phyloP scores from a whole-genome alignment of 768 basidiomycete species.

The Suillus alpinus region DNA sequence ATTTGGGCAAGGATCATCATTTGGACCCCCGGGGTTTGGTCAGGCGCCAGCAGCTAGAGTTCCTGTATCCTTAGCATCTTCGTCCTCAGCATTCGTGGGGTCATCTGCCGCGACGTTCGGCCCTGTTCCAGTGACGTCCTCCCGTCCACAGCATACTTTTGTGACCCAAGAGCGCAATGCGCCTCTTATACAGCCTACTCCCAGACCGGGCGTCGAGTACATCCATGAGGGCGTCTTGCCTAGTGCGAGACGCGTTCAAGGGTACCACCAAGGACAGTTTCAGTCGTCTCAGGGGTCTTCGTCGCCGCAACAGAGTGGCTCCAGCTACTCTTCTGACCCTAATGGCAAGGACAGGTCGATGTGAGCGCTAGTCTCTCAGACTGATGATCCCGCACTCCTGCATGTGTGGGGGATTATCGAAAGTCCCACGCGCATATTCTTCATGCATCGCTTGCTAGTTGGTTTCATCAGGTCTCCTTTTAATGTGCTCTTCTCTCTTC shows the following conservation, averaged over 20 bases:
- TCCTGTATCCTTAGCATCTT: slow-evolving; percentile 1
- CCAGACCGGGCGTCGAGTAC: slow-evolving; percentile 17
- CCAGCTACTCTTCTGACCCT: slow-evolving; percentile 9
- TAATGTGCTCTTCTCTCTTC: not conserved
- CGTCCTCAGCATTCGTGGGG: slow-evolving; percentile 8
- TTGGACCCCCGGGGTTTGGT: slow-evolving; percentile 7
- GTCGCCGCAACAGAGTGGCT: slow-evolving; percentile 20
- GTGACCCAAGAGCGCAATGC: slow-evolving; percentile 10
- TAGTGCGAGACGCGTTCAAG: slow-evolving; percentile 7
- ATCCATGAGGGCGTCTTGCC: slow-evolving; percentile 8
- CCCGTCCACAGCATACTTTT: slow-evolving; percentile 1
- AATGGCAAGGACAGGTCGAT: slow-evolving; percentile 8
- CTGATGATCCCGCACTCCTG: not conserved
- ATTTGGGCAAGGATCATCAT: slow-evolving; percentile 17
- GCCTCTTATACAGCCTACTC: slow-evolving; percentile 2
- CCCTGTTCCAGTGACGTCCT: not conserved
- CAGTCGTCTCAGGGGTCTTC: slow-evolving; percentile 13
- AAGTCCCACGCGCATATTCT: not conserved
- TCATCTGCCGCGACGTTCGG: slow-evolving; percentile 9
- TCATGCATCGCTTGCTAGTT: not conserved
- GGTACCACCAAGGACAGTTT: slow-evolving; percentile 5
- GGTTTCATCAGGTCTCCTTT: not conserved
- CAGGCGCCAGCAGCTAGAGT: slow-evolving; percentile 6
- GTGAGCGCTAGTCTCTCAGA: not conserved
- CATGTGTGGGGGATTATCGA: not conserved